phyloP scores from a whole-genome alignment of 768 basidiomycete genomes.

The Hypsizygus marmoreus region DNA sequence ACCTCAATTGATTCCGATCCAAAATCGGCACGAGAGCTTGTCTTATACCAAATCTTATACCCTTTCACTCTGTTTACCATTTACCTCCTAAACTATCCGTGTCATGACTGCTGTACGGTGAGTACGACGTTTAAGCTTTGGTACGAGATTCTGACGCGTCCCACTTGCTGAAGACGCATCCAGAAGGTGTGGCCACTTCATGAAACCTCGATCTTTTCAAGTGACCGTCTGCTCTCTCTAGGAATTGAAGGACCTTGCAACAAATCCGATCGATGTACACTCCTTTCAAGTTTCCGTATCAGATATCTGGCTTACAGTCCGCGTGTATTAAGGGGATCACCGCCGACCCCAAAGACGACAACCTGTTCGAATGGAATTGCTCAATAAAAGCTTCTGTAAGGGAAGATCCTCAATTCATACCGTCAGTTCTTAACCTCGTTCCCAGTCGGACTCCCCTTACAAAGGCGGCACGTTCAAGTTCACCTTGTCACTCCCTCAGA shows the following conservation, averaged over 20 bases:
- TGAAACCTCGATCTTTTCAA: background rate
- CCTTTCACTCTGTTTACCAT: background rate
- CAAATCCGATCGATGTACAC: slow-evolving; percentile 64
- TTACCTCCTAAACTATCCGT: background rate
- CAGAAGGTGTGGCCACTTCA: slow-evolving; percentile 71
- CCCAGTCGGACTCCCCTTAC: slow-evolving; percentile 78
- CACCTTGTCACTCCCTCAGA: slow-evolving; percentile 68
- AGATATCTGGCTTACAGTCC: slow-evolving; percentile 11
- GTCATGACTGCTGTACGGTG: slow-evolving; percentile 43
- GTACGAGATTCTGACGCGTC: slow-evolving; percentile 19
- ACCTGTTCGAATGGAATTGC: slow-evolving; percentile 79
- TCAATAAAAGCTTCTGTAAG: slow-evolving; percentile 72
- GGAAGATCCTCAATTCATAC: slow-evolving; percentile 10
- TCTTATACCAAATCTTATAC: background rate
- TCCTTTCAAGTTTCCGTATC: slow-evolving; percentile 10
- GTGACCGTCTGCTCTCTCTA: slow-evolving; percentile 25
- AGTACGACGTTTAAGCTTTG: slow-evolving; percentile 16
- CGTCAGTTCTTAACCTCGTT: slow-evolving; percentile 11
- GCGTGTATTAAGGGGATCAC: slow-evolving; percentile 52
- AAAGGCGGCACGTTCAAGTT: slow-evolving; percentile 81
- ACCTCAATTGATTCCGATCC: slow-evolving; percentile 9
- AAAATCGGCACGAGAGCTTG: background rate
- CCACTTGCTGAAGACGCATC: slow-evolving; percentile 55
- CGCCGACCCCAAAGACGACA: slow-evolving; percentile 67
- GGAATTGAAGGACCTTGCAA: slow-evolving; percentile 68